Conservation (phyloP, 2,329 filamentous ascomycete species). For the Dothiorella sarmentorum region DNA sequence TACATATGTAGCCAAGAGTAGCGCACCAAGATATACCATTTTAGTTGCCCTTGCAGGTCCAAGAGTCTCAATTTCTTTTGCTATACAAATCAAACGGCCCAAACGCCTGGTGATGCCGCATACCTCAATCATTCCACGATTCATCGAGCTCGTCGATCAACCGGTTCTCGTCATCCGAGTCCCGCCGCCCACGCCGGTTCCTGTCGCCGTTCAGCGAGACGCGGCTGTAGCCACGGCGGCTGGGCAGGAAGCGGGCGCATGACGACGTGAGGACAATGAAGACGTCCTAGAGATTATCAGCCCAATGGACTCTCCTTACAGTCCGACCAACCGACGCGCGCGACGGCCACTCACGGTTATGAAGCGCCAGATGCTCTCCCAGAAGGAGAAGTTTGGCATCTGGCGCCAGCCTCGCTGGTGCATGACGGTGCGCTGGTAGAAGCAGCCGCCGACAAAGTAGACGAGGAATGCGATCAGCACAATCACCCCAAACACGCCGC, state of each 20-base stretch:
- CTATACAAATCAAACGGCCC: constrained; percentile 7
- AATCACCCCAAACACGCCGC: constrained; percentile 84
- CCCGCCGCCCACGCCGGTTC: constrained; percentile 39
- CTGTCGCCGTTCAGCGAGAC: constrained; percentile 49
- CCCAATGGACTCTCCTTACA: neutral
- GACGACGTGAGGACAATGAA: constrained; percentile 67
- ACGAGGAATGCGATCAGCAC: constrained; percentile 74
- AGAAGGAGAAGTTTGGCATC: constrained; percentile 88
- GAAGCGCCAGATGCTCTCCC: constrained; percentile 83
- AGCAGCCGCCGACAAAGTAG: constrained; percentile 87
- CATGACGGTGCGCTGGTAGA: constrained; percentile 92
- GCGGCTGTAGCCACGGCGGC: constrained; percentile 63
- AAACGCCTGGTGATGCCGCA: constrained; percentile 9
- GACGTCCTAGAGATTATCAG: constrained; percentile 43
- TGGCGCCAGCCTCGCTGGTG: constrained; percentile 95
- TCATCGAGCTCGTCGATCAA: constrained; percentile 95
- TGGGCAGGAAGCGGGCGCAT: constrained; percentile 63
- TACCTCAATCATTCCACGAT: constrained; percentile 79
- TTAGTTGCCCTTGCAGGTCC: neutral
- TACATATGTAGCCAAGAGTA: constrained; percentile 1
- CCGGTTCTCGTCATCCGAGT: constrained; percentile 80
- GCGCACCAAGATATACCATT: neutral
- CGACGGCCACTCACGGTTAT: constrained; percentile 61
- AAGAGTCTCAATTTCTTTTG: constrained; percentile 6
- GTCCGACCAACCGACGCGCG: constrained; percentile 8